Evolutionary conservation across 73 alveolate species (phyloP).

Genomic region (Paramecium tetraurelia): DNA sequence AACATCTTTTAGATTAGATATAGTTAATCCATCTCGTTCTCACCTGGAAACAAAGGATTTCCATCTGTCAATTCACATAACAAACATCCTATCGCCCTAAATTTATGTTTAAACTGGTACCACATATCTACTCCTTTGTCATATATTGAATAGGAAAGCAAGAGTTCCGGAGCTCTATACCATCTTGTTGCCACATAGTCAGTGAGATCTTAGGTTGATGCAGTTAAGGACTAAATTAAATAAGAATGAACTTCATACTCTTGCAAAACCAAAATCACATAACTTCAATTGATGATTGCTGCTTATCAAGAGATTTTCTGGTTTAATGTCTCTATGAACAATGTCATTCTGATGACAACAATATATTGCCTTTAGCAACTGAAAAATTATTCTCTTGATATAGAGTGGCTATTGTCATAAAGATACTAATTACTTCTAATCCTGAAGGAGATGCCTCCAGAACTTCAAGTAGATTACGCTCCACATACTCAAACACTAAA

Average conservation of each 20-base stretch:
- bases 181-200: slow-evolving; percentile 69
- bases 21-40: slow-evolving; percentile 89
- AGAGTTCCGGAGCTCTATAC: slow-evolving; percentile 47
- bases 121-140: slow-evolving; percentile 52
- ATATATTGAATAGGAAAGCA: neutral
- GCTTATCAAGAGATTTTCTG: slow-evolving; percentile 55
- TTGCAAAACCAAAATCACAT: slow-evolving; percentile 74
- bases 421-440: slow-evolving; percentile 70
- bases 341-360: slow-evolving; percentile 63
- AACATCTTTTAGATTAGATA: slow-evolving; percentile 84
- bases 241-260: neutral
- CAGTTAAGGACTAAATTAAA: neutral
- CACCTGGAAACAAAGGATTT: slow-evolving; percentile 95
- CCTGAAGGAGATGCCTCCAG: slow-evolving; percentile 93
- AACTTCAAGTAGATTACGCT: slow-evolving; percentile 89
- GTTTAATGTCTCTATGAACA: slow-evolving; percentile 61
- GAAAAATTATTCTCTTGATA: slow-evolving; percentile 25
- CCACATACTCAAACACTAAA: slow-evolving; percentile 93
- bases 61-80: slow-evolving; percentile 95
- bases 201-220: slow-evolving; percentile 48
- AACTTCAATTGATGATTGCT: slow-evolving; percentile 48
- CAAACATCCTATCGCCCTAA: slow-evolving; percentile 82
- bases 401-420: slow-evolving; percentile 30
- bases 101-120: neutral
- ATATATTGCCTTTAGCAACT: slow-evolving; percentile 58